Percentiles rank a stretch among this genome's conserved stretches.
phyloP scores from a whole-genome alignment of 495 filamentous ascomycete genomes.

The Aspergillus cristatus region DNA sequence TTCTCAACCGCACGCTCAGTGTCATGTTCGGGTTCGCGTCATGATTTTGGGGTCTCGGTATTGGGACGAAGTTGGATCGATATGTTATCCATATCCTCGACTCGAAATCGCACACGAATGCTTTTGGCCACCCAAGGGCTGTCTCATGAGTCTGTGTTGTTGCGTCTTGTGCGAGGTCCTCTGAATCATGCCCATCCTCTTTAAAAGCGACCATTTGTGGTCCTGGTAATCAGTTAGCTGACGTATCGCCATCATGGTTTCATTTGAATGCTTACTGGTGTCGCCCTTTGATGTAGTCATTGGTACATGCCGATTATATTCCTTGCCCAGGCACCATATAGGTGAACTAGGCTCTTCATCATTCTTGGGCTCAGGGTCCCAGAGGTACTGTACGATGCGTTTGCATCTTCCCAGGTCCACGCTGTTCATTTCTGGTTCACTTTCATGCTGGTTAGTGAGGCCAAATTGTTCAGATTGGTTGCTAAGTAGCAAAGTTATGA shows the following conservation, averaged over 20 bases:
- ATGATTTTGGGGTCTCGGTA: slow-evolving; percentile 67
- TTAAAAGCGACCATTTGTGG: too few species aligned
- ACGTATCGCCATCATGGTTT: not conserved
- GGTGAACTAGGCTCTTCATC: slow-evolving; percentile 56
- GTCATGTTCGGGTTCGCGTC: slow-evolving; percentile 65
- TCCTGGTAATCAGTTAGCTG: not conserved
- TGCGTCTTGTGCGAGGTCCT: slow-evolving; percentile 13
- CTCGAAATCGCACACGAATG: slow-evolving; percentile 88
- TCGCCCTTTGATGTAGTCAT: too few species aligned
- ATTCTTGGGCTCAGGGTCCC: slow-evolving; percentile 88
- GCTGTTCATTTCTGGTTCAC: slow-evolving; percentile 38
- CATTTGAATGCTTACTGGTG: not conserved
- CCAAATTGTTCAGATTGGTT: too few species aligned
- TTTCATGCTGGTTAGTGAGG: too few species aligned
- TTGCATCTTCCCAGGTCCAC: slow-evolving; percentile 61
- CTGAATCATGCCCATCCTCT: too few species aligned
- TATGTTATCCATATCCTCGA: slow-evolving; percentile 96
- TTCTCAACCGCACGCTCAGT: slow-evolving; percentile 76
- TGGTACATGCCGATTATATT: slow-evolving; percentile 39
- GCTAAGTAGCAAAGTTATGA: too few species aligned
- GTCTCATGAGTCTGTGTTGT: slow-evolving; percentile 18
- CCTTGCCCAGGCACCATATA: slow-evolving; percentile 83
- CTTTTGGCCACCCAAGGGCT: slow-evolving; percentile 65
- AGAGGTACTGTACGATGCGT: slow-evolving; percentile 84
- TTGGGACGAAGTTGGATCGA: slow-evolving; percentile 74